Evolutionary conservation across 1,284 basidiomycete species (phyloP).

Genomic region (Sanghuangporus weigelae): DNA sequence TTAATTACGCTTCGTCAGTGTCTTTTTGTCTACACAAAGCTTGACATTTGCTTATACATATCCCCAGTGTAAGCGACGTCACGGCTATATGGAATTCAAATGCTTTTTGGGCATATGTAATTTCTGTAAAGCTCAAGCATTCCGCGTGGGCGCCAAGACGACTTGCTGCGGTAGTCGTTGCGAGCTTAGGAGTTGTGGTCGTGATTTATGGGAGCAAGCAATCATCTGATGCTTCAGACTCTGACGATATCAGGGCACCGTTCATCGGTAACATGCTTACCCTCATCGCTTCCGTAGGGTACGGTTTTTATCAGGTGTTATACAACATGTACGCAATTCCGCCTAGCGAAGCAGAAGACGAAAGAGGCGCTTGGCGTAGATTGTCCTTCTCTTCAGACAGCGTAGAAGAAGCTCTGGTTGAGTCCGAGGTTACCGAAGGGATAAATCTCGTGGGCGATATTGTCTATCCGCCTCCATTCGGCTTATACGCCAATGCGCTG

Average conservation of each 20-base stretch:
- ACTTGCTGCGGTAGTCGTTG: slow-evolving; percentile 66
- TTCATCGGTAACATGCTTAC: slow-evolving; percentile 74
- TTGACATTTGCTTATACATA: slow-evolving; percentile 15
- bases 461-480: slow-evolving; percentile 61
- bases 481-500: slow-evolving; percentile 71
- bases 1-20: slow-evolving; percentile 68
- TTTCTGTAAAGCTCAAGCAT: slow-evolving; percentile 58
- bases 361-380: slow-evolving; percentile 34
- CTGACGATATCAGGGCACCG: slow-evolving; percentile 31
- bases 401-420: slow-evolving; percentile 17
- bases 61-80: slow-evolving; percentile 64
- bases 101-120: slow-evolving; percentile 76
- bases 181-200: slow-evolving; percentile 64
- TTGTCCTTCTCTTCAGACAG: slow-evolving; percentile 31
- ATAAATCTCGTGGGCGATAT: slow-evolving; percentile 25
- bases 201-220: slow-evolving; percentile 74
- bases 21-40: slow-evolving; percentile 11
- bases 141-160: slow-evolving; percentile 58
- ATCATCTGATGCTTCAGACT: slow-evolving; percentile 6
- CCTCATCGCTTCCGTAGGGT: slow-evolving; percentile 61
- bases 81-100: slow-evolving; percentile 85
- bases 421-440: slow-evolving; percentile 25
- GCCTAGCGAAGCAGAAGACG: slow-evolving; percentile 44
- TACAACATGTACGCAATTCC: slow-evolving; percentile 77
- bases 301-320: slow-evolving; percentile 72